Conservation (phyloP, 2,329 filamentous ascomycete species). For the Xylariaceae sp. region DNA sequence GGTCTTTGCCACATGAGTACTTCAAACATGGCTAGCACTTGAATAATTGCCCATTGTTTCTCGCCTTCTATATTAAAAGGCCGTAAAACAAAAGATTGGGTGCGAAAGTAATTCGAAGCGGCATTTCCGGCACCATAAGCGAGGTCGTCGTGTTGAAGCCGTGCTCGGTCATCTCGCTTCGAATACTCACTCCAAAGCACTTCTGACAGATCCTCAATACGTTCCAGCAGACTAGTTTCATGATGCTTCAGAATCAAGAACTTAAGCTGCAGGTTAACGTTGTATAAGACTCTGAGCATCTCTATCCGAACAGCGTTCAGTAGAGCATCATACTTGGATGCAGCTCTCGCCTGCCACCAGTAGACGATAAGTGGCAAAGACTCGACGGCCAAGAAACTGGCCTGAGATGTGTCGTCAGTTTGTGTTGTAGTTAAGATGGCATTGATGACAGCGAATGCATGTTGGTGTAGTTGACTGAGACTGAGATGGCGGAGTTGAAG, state of each 20-base stretch:
- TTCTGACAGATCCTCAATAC: slow-evolving; percentile 63
- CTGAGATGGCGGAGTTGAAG: slow-evolving; percentile 55
- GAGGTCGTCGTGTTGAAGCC: slow-evolving; percentile 74
- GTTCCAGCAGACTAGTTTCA: slow-evolving; percentile 36
- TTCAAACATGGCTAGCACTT: slow-evolving; percentile 55
- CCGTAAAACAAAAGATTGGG: slow-evolving; percentile 49
- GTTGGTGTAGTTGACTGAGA: slow-evolving; percentile 60
- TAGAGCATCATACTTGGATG: slow-evolving; percentile 52
- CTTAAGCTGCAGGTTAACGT: slow-evolving; percentile 59
- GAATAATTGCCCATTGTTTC: slow-evolving; percentile 55
- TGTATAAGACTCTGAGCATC: slow-evolving; percentile 66
- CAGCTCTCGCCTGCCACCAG: slow-evolving; percentile 71
- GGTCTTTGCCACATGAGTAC: slow-evolving; percentile 36
- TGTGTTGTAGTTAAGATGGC: slow-evolving; percentile 59
- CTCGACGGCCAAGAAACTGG: slow-evolving; percentile 53
- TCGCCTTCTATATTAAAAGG: slow-evolving; percentile 51
- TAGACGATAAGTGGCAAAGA: slow-evolving; percentile 66
- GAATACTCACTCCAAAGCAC: slow-evolving; percentile 74
- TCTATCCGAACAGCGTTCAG: slow-evolving; percentile 66
- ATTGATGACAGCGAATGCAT: slow-evolving; percentile 73
- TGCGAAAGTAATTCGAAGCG: slow-evolving; percentile 41
- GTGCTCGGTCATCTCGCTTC: slow-evolving; percentile 62
- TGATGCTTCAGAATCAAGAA: slow-evolving; percentile 44
- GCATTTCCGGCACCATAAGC: slow-evolving; percentile 47
- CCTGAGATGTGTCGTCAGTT: slow-evolving; percentile 62